Conservation (phyloP, 805 yeast genomes). For the Alloascoidea africana region DNA sequence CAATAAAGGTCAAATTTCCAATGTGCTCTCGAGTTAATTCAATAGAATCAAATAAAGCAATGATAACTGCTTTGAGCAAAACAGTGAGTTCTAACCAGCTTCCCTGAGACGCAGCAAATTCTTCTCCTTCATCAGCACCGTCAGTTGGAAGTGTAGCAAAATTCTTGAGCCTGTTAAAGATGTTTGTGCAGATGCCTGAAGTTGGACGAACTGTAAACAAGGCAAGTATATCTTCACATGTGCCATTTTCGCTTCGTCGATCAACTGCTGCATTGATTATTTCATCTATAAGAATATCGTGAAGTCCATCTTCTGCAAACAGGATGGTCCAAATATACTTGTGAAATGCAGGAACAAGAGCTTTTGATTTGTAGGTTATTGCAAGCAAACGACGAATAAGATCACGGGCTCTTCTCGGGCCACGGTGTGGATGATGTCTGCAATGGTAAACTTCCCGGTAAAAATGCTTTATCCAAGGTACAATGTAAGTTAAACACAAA, state of each 20-base stretch:
- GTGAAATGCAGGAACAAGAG: constrained; percentile 39
- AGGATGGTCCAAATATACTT: constrained; percentile 54
- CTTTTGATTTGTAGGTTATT: constrained; percentile 33
- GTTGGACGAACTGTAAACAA: constrained; percentile 56
- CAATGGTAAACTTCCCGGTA: constrained; percentile 14
- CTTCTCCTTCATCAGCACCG: constrained; percentile 21
- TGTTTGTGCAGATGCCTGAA: constrained; percentile 52
- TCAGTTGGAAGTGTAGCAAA: constrained; percentile 32
- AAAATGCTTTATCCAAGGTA: neutral
- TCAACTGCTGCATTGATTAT: constrained; percentile 61
- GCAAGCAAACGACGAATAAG: constrained; percentile 47
- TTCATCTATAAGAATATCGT: constrained; percentile 51
- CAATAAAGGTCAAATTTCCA: constrained; percentile 57
- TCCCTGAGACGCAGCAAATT: constrained; percentile 33
- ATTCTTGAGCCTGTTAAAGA: constrained; percentile 39
- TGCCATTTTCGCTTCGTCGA: constrained; percentile 59
- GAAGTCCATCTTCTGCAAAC: constrained; percentile 43
- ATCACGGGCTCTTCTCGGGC: constrained; percentile 44
- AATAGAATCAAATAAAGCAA: constrained; percentile 52
- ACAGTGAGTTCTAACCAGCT: constrained; percentile 63
- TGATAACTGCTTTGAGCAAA: constrained; percentile 44
- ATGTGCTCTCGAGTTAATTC: constrained; percentile 17
- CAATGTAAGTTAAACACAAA: neutral
- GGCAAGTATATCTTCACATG: constrained; percentile 47
- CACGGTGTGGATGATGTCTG: constrained; percentile 33